phyloP scores from a whole-genome alignment of 352 stramenopile genomes.

The Pythium sp. region DNA sequence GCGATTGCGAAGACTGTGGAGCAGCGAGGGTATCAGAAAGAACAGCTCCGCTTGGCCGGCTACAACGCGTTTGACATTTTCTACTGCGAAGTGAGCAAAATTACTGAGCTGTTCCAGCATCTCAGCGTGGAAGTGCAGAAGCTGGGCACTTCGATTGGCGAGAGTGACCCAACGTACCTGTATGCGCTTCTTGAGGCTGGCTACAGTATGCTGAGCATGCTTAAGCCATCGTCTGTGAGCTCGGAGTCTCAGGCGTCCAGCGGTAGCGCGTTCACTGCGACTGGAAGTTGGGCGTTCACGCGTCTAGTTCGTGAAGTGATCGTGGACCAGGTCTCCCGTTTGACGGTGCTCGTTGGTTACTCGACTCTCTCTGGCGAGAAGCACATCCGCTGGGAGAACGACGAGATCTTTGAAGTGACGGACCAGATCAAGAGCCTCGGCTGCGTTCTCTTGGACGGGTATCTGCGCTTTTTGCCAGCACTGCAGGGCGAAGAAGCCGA shows the following conservation, averaged over 20 bases:
- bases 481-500: constrained; percentile 41
- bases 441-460: constrained; percentile 48
- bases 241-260: constrained; percentile 20
- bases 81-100: constrained; percentile 83
- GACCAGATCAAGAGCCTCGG: constrained; percentile 63
- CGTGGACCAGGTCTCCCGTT: constrained; percentile 53
- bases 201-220: constrained; percentile 69
- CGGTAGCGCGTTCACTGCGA: constrained; percentile 19
- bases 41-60: constrained; percentile 73
- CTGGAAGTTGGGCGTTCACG: constrained; percentile 62
- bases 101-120: constrained; percentile 60
- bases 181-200: constrained; percentile 62
- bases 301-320: constrained; percentile 57
- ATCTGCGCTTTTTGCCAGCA: constrained; percentile 45
- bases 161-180: constrained; percentile 60
- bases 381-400: constrained; percentile 39
- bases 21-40: constrained; percentile 69
- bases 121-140: constrained; percentile 56
- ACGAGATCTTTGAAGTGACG: constrained; percentile 66
- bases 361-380: constrained; percentile 27
- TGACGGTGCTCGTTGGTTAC: constrained; percentile 56
- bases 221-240: constrained; percentile 28
- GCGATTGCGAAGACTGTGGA: constrained; percentile 76
- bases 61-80: constrained; percentile 89
- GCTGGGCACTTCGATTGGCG: constrained; percentile 49